Base-by-base conservation (phyloP, 2,329 filamentous ascomycete genomes). In the Gliomastix tumulicola region DNA sequence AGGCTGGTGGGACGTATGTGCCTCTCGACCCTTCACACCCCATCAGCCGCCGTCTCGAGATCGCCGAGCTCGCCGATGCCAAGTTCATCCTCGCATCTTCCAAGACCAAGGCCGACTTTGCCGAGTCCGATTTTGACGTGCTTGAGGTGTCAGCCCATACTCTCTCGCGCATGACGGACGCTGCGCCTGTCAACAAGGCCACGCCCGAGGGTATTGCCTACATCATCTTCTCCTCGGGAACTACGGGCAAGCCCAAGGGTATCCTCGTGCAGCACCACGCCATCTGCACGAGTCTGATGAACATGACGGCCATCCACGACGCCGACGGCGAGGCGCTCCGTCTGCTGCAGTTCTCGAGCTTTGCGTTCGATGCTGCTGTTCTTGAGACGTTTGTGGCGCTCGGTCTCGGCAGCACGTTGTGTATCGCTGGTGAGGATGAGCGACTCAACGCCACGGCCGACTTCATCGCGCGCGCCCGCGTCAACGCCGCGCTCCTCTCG, bases 1-100 rank as follows among this genome's bases (percentile, higher is more conserved):
- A 82, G 41, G 84, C 85, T 3, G 85, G 84, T 35, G 85, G 85
- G 37, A 84, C 85, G 3, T 90, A 88, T 51, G 67, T 90, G 6
- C 84, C 89, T 3, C 74, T 90, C 4, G 85, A 90, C 59, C 68
- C 88, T 34, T 85, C 85, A 4, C 88, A 89, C 44, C 85, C 85
- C 12, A 74, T 82, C 0, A 79, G 78, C 38, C 66, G 88, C 34
- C 65, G 89, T 42, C 74, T 82, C 35, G 84, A 88, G 4, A 22
- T 49, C 9, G 4, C 44, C 57, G 84, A 89, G 35, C 72, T 89
- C 35, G 79, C 84, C 21, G 85, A 90, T 64, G 82, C 84, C 10
- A 73, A 69, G 19, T 85, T 85, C 4, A 71, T 69, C 8, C 81
- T 87, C 18, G 69, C 49, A 74, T 89, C 58, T 11, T 9, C 33